Evolutionary conservation across 495 filamentous ascomycete genomes (phyloP).

Genomic region (Rusavskia elegans): DNA sequence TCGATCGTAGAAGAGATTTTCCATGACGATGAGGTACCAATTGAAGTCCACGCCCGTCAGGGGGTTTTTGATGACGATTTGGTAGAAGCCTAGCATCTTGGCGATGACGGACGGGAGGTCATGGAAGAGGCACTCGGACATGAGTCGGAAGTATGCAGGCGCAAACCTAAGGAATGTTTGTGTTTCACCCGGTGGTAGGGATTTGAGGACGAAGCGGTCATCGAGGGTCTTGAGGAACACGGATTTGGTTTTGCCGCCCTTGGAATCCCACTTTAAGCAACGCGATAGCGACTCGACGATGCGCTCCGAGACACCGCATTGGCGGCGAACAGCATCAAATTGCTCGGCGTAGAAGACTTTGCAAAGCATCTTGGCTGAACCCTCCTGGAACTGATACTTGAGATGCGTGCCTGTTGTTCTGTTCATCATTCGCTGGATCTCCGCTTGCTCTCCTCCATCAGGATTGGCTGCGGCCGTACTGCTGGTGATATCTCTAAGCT

Average conservation of each 20-base stretch:
- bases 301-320: conserved; percentile 82
- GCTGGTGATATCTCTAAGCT: conserved; percentile 55
- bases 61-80: conserved; percentile 91
- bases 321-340: conserved; percentile 84
- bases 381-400: conserved; percentile 86
- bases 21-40: conserved; percentile 89
- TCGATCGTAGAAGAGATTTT: conserved; percentile 97
- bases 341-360: conserved; percentile 97
- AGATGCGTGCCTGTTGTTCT: conserved; percentile 77
- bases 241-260: conserved; percentile 94
- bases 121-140: conserved; percentile 90
- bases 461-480: conserved; percentile 23
- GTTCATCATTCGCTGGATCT: conserved; percentile 62
- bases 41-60: conserved; percentile 86
- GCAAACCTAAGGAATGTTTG: conserved; percentile 89
- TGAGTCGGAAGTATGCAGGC: conserved; percentile 91
- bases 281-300: conserved; percentile 91
- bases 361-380: conserved; percentile 84
- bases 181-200: conserved; percentile 76
- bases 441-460: conserved; percentile 29
- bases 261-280: conserved; percentile 95
- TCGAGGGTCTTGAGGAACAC: conserved; percentile 97
- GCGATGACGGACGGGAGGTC: conserved; percentile 94
- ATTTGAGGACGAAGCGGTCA: conserved; percentile 84
- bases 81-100: conserved; percentile 98